Percentiles rank a stretch among this genome's conserved stretches.
Evolutionary conservation across 441 rosid genomes (phyloP).

Genomic region (Pelargonium fulgidum): DNA sequence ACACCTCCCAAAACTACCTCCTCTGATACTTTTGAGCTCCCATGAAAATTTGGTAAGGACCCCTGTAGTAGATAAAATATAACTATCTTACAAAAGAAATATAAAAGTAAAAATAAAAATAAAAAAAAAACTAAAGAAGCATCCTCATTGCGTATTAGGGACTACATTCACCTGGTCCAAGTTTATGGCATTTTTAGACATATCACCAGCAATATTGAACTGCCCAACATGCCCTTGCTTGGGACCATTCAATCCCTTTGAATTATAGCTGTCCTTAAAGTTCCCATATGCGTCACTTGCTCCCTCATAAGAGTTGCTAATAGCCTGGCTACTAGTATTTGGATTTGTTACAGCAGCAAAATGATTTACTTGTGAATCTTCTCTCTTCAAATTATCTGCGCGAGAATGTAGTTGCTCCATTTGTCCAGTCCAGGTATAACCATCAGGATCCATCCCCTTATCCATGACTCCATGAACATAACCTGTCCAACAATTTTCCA

Average conservation of each 20-base stretch:
- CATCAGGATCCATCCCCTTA: slow-evolving; percentile 5
- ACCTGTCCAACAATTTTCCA: slow-evolving; percentile 1
- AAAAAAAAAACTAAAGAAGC: neutral
- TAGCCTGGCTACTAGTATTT: slow-evolving; percentile 12
- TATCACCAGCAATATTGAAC: slow-evolving; percentile 25
- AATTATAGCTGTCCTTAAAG: slow-evolving; percentile 19
- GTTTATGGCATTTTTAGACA: slow-evolving; percentile 22
- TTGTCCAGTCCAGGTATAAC: slow-evolving; percentile 9
- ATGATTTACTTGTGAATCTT: slow-evolving; percentile 12
- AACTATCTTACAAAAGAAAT: neutral
- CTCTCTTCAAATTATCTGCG: neutral
- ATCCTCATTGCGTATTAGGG: neutral
- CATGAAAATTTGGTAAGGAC: slow-evolving; percentile 16
- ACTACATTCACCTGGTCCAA: slow-evolving; percentile 32
- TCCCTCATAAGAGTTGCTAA: slow-evolving; percentile 12
- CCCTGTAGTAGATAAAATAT: slow-evolving; percentile 23
- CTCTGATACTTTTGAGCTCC: slow-evolving; percentile 25
- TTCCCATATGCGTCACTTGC: slow-evolving; percentile 19
- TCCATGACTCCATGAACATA: slow-evolving; percentile 1
- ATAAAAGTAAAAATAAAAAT: neutral
- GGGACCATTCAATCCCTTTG: slow-evolving; percentile 19
- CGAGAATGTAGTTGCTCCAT: slow-evolving; percentile 10
- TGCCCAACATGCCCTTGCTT: slow-evolving; percentile 29
- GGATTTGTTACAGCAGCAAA: slow-evolving; percentile 5
- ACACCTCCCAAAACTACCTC: slow-evolving; percentile 22